Conservation (phyloP, 768 basidiomycete species). For the Hydnum rufescens region DNA sequence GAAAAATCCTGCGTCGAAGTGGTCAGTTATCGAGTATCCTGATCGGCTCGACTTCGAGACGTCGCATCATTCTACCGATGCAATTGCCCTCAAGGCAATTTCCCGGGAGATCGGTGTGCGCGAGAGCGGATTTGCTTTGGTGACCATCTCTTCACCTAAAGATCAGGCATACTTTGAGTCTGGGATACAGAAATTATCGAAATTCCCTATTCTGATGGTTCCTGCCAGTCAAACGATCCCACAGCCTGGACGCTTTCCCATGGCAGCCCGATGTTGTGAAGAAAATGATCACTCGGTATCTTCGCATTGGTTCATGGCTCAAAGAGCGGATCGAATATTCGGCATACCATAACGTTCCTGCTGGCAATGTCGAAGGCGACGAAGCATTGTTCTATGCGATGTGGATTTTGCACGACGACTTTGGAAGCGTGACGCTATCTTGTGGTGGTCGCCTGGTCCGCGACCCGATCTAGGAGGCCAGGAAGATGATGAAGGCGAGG, state of each 20-base stretch:
- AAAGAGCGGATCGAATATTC: constrained; percentile 62
- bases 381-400: constrained; percentile 69
- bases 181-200: constrained; percentile 43
- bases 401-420: constrained; percentile 79
- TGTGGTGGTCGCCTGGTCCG: constrained; percentile 92
- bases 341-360: constrained; percentile 79
- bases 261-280: constrained; percentile 73
- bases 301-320: constrained; percentile 59
- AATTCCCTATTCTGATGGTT: constrained; percentile 80
- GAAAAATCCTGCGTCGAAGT: constrained; percentile 22
- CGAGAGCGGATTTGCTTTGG: constrained; percentile 49
- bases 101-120: constrained; percentile 67
- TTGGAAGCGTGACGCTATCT: constrained; percentile 67
- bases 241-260: constrained; percentile 60
- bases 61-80: constrained; percentile 60
- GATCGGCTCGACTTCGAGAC: constrained; percentile 24
- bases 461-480: constrained; percentile 85
- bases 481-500: constrained; percentile 64
- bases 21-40: constrained; percentile 41
- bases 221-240: constrained; percentile 38
- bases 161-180: constrained; percentile 68
- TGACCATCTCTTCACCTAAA: constrained; percentile 74
- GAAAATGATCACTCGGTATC: constrained; percentile 71
- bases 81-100: constrained; percentile 64
- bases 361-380: constrained; percentile 85